phyloP scores from a whole-genome alignment of 352 stramenopile species.

The Thalassiosira mediterranea region DNA sequence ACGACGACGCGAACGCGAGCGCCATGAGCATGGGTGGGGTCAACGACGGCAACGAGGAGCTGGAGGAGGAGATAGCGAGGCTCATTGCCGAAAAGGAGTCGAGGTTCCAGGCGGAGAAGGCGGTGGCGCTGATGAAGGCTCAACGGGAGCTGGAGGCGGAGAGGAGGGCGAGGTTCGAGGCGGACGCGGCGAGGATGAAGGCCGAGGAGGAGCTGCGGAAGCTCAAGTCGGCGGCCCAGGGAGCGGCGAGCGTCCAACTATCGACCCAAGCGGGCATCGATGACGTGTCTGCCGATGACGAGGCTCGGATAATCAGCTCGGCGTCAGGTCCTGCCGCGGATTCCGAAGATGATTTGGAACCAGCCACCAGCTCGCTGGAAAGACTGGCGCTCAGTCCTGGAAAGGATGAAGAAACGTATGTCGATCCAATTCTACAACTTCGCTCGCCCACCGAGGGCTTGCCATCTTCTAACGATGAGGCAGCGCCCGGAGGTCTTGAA shows the following conservation, averaged over 20 bases:
- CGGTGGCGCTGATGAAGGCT: conserved; percentile 48
- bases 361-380: neutral
- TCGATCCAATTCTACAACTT: no score
- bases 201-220: conserved; percentile 23
- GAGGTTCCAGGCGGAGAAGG: conserved; percentile 44
- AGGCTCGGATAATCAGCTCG: neutral
- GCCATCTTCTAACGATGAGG: neutral
- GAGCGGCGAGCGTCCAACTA: no score
- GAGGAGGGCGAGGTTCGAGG: conserved; percentile 30
- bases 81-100: conserved; percentile 57
- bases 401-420: conserved; percentile 2
- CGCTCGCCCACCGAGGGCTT: neutral
- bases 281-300: neutral
- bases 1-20: conserved; percentile 7
- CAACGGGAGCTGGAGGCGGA: conserved; percentile 48
- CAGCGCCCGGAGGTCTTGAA: neutral
- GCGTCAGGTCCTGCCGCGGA: neutral
- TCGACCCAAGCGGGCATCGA: neutral
- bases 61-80: conserved; percentile 50
- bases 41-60: conserved; percentile 14
- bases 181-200: conserved; percentile 19
- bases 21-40: neutral
- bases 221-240: neutral
- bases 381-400: neutral
- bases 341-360: neutral